Conservation (phyloP, 176 grass and related monocot genomes). For the Cymbopogon citratus region DNA sequence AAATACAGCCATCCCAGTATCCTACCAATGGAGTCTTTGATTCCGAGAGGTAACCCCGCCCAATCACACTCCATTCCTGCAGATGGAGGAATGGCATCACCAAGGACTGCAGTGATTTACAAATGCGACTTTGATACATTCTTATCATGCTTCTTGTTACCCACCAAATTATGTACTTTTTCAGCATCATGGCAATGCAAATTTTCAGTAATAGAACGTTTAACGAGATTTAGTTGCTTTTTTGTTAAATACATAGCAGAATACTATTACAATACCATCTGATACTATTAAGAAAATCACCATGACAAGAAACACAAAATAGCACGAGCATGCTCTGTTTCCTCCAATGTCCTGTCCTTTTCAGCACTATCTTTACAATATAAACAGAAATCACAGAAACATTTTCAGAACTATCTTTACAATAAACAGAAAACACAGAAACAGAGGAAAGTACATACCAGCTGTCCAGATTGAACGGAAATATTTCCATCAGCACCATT, state of each 20-base stretch:
- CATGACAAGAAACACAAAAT: neutral
- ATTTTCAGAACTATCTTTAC: too few relatives aligned
- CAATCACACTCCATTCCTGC: constrained; percentile 90
- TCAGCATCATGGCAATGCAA: neutral
- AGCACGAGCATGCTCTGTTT: neutral
- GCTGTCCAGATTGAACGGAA: constrained; percentile 80
- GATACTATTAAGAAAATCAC: neutral
- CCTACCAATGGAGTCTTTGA: constrained; percentile 92
- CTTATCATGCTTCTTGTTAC: neutral
- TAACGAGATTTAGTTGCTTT: neutral
- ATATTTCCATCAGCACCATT: constrained; percentile 89
- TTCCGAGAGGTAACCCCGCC: constrained; percentile 79
- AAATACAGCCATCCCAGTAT: constrained; percentile 88
- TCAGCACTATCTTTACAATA: neutral
- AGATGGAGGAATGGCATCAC: constrained; percentile 11
- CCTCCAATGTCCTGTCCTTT: neutral
- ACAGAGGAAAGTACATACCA: constrained; percentile 35
- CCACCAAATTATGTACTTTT: neutral
- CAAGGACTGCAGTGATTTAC: neutral
- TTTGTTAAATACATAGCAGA: neutral
- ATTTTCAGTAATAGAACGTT: neutral
- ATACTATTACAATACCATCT: neutral
- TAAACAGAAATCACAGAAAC: neutral
- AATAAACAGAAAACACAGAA: neutral
- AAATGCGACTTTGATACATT: neutral